Evolutionary conservation across 1,284 basidiomycete species (phyloP), one percentile per base, ranked within the genome.

Genomic region (Leccinum subrobustum): DNA sequence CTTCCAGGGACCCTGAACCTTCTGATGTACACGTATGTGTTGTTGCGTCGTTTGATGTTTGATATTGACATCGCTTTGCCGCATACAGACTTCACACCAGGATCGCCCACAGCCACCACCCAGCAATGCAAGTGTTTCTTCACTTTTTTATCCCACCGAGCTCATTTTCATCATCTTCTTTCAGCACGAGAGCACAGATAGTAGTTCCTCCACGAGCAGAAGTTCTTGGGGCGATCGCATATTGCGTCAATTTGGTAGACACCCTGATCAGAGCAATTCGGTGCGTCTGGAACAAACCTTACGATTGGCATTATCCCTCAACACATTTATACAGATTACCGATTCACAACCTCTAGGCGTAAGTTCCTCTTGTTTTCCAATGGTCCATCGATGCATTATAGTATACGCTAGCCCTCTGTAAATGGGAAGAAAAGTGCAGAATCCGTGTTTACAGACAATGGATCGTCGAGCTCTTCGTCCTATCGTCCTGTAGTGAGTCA

Each of bases 261-360:
- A 1, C 3, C 20, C 16, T 6, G 48, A 50, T 6, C 42, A 18
- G 25, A 29, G 14, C 14, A 7, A 4, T 16, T 8, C 18, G 50
- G 67, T 71, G 16, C 23, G 67, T 57, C 6, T 23, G 2, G 16
- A 44, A 47, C 16, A n/a, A 18, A 27, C 5, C 7, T 5, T n/a
- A n/a, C 3, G 7, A 54, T 35, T 6, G 1, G 1, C 31, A 52
- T 27, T 23, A 7, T n/a, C 9, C 11, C 0, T 5, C 20, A 29
- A 57, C 23, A 6, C 14, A 23, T 6, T 52, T 54, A 31, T 16
- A 5, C 3, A 70, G 68, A 18, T 20, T 6, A 29, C 59, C 37
- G 50, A 27, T 14, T 23, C n/a, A 1, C 57, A 3, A 29, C 31
- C 52, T 35, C 29, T 31, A 4, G 54, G 51, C 14, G 67, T 70